Evolutionary conservation across 805 yeast species (phyloP).

Genomic region (Saccharomycopsis vini): DNA sequence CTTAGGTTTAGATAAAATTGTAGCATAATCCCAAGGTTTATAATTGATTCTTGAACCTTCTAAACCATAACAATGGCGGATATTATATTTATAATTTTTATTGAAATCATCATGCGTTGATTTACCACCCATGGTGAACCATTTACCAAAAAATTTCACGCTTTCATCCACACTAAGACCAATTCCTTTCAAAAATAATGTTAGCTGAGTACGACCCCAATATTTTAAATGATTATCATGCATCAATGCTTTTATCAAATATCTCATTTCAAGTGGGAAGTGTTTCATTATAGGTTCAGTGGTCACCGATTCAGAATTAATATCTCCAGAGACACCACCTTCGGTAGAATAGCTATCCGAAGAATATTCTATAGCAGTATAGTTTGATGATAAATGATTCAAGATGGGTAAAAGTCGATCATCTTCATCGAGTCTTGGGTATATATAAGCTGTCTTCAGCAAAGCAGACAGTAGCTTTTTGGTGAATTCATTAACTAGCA

Average conservation of each 20-base stretch:
- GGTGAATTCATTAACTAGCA: slow-evolving; percentile 62
- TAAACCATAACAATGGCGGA: slow-evolving; percentile 83
- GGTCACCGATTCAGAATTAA: slow-evolving; percentile 56
- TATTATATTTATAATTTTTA: slow-evolving; percentile 82
- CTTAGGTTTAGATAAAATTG: slow-evolving; percentile 62
- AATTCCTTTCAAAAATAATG: slow-evolving; percentile 78
- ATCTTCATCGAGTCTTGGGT: slow-evolving; percentile 85
- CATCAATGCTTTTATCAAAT: slow-evolving; percentile 53
- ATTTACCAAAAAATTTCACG: slow-evolving; percentile 69
- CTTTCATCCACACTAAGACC: slow-evolving; percentile 88
- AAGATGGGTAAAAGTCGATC: slow-evolving; percentile 80
- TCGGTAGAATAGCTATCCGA: slow-evolving; percentile 21
- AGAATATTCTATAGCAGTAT: slow-evolving; percentile 44
- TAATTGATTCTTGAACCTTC: slow-evolving; percentile 86
- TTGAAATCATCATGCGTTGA: slow-evolving; percentile 67
- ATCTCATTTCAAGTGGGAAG: slow-evolving; percentile 75
- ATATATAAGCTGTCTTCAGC: slow-evolving; percentile 59
- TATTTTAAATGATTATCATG: slow-evolving; percentile 67
- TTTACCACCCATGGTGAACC: slow-evolving; percentile 49
- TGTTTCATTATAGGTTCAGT: slow-evolving; percentile 46
- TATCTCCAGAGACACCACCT: slow-evolving; percentile 32
- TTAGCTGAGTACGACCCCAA: slow-evolving; percentile 77
- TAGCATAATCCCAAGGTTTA: slow-evolving; percentile 77
- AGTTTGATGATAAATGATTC: slow-evolving; percentile 67
- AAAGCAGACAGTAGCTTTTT: slow-evolving; percentile 43